Conservation (phyloP, 495 filamentous ascomycete genomes). For the Daldinia decipiens region DNA sequence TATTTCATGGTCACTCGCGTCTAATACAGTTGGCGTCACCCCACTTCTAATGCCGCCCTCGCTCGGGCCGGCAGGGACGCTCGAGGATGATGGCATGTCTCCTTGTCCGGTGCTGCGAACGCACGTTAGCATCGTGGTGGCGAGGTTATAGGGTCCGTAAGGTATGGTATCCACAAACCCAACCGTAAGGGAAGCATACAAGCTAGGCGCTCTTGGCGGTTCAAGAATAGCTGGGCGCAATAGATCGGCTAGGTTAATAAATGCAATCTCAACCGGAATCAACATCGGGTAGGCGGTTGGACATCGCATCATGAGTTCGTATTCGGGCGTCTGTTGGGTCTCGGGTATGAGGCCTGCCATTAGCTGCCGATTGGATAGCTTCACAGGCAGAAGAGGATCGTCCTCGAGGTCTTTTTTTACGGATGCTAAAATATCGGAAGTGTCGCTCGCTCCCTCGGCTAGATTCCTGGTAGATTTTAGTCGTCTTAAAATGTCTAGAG, state of each 20-base stretch:
- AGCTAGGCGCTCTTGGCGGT: neutral
- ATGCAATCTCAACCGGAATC: slow-evolving; percentile 32
- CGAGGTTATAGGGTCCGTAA: neutral
- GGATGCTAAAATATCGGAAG: slow-evolving; percentile 30
- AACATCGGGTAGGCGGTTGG: slow-evolving; percentile 39
- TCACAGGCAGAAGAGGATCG: slow-evolving; percentile 29
- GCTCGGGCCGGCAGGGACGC: neutral
- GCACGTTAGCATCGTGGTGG: slow-evolving; percentile 13
- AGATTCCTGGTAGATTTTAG: slow-evolving; percentile 31
- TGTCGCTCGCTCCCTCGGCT: slow-evolving; percentile 30
- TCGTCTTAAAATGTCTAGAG: slow-evolving; percentile 40
- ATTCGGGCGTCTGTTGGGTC: slow-evolving; percentile 35
- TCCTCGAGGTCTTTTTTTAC: slow-evolving; percentile 36
- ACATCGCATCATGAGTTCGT: slow-evolving; percentile 44
- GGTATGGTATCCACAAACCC: slow-evolving; percentile 2
- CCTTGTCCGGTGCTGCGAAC: slow-evolving; percentile 11
- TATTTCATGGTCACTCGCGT: slow-evolving; percentile 1
- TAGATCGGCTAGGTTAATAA: slow-evolving; percentile 34
- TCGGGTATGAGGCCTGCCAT: slow-evolving; percentile 38
- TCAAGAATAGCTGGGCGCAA: slow-evolving; percentile 29
- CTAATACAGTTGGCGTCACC: slow-evolving; percentile 2
- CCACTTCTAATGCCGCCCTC: slow-evolving; percentile 14
- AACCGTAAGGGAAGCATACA: slow-evolving; percentile 16
- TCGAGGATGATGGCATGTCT: slow-evolving; percentile 22
- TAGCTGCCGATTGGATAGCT: slow-evolving; percentile 37